These are phyloP conservation scores for Russula ochroleuca DNA, from an alignment of 768 basidiomycete genomes.

Conservation along the genomic window DNA sequence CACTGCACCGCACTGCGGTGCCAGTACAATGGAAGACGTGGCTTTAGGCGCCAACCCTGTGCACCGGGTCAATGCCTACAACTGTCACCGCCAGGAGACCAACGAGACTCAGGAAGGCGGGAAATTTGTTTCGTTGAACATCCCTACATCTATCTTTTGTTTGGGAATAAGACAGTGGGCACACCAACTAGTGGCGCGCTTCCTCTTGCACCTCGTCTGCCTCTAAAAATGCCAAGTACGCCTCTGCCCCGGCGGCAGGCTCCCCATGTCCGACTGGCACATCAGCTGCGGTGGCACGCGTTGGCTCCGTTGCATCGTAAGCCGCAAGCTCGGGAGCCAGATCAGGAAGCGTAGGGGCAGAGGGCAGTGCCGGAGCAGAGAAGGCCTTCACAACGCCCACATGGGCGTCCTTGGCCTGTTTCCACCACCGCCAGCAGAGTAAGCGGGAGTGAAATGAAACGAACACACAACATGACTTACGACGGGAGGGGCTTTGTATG, in stretches of 20 bases:
- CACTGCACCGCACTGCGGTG: neutral
- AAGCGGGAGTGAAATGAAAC: slow-evolving; percentile 3
- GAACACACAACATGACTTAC: slow-evolving; percentile 45
- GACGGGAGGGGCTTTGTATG: slow-evolving; percentile 71
- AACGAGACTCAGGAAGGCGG: no score
- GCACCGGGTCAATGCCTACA: no score
- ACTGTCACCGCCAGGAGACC: neutral
- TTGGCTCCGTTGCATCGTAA: slow-evolving; percentile 81
- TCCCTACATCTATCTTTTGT: slow-evolving; percentile 5
- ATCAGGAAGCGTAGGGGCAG: slow-evolving; percentile 74
- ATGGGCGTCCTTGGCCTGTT: slow-evolving; percentile 85
- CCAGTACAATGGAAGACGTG: neutral
- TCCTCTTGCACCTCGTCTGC: slow-evolving; percentile 41
- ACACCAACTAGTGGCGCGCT: slow-evolving; percentile 33
- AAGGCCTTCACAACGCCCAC: slow-evolving; percentile 83
- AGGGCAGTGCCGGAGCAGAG: slow-evolving; percentile 67
- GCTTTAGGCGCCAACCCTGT: no score
- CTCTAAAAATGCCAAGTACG: slow-evolving; percentile 44
- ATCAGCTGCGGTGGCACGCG: slow-evolving; percentile 17
- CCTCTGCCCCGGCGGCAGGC: slow-evolving; percentile 37
- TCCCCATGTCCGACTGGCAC: slow-evolving; percentile 5
- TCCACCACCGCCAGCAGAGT: slow-evolving; percentile 2
- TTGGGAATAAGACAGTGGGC: neutral
- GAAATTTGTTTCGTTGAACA: neutral
- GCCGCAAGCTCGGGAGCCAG: slow-evolving; percentile 84